A percentile compares a stretch with the other conserved stretches of the same genome.
These are phyloP conservation scores for Naegleria fowleri DNA, from an alignment of 208 protist species.

Conservation along the genomic window DNA sequence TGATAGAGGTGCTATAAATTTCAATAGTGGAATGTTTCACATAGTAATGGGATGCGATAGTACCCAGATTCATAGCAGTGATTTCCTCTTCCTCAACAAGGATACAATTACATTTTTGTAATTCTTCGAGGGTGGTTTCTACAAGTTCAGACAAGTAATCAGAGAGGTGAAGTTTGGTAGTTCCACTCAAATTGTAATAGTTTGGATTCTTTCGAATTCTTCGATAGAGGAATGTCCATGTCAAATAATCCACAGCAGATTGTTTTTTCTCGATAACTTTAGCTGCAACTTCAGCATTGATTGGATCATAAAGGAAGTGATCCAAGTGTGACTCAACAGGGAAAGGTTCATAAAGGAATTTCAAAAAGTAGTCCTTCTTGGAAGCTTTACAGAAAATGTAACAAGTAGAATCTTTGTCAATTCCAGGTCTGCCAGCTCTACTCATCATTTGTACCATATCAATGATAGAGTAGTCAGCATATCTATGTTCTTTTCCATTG, in stretches of 20 bases:
- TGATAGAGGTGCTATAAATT: constrained; percentile 60
- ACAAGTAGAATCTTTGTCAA: constrained; percentile 52
- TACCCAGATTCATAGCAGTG: constrained; percentile 65
- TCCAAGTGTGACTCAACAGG: constrained; percentile 76
- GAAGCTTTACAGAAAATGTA: constrained; percentile 64
- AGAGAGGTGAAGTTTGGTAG: constrained; percentile 58
- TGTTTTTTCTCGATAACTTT: constrained; percentile 52
- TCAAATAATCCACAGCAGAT: constrained; percentile 70
- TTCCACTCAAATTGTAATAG: constrained; percentile 70
- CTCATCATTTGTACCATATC: constrained; percentile 91
- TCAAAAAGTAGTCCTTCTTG: constrained; percentile 83
- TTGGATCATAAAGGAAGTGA: constrained; percentile 62
- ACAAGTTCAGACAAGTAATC: constrained; percentile 82
- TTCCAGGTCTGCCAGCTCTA: constrained; percentile 65
- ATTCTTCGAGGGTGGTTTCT: constrained; percentile 59
- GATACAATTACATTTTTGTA: constrained; percentile 71
- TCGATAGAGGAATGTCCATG: constrained; percentile 82
- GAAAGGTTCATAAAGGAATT: constrained; percentile 82
- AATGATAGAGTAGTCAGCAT: constrained; percentile 81
- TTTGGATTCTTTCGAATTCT: constrained; percentile 67
- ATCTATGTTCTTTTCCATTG: constrained; percentile 69
- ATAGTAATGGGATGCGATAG: constrained; percentile 74
- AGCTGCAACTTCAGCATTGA: constrained; percentile 74
- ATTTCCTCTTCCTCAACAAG: constrained; percentile 51
- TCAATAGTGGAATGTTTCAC: constrained; percentile 76